Conservation (phyloP, 2,329 filamentous ascomycete genomes). For the Cladorrhinum sp. region DNA sequence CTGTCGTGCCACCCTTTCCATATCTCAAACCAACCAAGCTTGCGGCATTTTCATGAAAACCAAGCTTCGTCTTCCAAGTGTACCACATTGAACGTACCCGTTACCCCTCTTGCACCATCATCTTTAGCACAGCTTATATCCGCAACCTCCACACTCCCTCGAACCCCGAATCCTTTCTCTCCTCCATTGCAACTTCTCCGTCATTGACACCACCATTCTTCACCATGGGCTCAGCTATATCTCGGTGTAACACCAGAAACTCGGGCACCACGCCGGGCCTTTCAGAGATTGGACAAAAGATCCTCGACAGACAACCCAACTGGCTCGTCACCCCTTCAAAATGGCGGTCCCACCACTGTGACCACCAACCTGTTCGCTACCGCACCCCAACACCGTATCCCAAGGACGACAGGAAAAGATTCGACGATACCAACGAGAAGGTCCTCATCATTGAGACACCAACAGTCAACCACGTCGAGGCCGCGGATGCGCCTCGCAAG, state of each 20-base stretch:
- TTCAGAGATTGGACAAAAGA: slow-evolving; percentile 13
- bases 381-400: slow-evolving; percentile 22
- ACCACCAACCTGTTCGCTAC: slow-evolving; percentile 17
- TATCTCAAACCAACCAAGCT: slow-evolving; percentile 2
- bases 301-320: slow-evolving; percentile 21
- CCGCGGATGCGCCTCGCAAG: background rate
- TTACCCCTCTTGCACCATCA: background rate
- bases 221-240: slow-evolving; percentile 19
- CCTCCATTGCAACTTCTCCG: background rate
- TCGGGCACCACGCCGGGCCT: background rate
- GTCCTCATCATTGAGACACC: slow-evolving; percentile 9
- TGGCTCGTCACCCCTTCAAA: slow-evolving; percentile 16
- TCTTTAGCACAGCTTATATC: background rate
- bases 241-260: slow-evolving; percentile 14
- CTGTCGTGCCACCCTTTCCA: slow-evolving; percentile 1
- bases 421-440: slow-evolving; percentile 10
- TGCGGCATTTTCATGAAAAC: slow-evolving; percentile 11
- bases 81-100: background rate
- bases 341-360: slow-evolving; percentile 9
- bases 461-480: slow-evolving; percentile 7
- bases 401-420: slow-evolving; percentile 17
- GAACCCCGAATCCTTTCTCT: background rate
- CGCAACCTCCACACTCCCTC: background rate
- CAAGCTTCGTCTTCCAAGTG: background rate
- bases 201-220: background rate